These are phyloP conservation scores for Coemansia sp. DNA, from an alignment of 192 early-diverging fungal species.

Conservation along the genomic window DNA sequence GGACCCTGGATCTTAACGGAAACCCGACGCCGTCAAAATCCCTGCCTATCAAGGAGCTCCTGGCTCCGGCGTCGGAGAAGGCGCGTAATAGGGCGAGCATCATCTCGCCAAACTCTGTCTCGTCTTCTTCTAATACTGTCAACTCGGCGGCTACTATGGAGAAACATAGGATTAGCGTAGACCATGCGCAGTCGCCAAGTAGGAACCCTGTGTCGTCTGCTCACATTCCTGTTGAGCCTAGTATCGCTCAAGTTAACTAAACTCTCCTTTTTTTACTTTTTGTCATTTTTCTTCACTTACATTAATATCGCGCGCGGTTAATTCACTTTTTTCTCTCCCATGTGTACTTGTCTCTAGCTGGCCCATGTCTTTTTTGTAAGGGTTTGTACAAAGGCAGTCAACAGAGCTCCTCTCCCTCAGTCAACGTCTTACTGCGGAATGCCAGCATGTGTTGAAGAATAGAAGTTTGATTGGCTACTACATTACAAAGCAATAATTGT, in stretches of 20 bases:
- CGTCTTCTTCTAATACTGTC: conserved; percentile 25
- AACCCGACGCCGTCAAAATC: conserved; percentile 45
- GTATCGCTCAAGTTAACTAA: background rate
- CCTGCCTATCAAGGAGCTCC: conserved; percentile 54
- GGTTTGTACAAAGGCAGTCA: background rate
- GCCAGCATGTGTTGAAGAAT: background rate
- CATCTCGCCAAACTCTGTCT: conserved; percentile 23
- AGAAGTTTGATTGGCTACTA: too few species aligned
- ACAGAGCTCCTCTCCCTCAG: background rate
- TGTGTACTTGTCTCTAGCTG: too few species aligned
- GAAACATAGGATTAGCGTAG: conserved; percentile 38
- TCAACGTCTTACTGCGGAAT: background rate
- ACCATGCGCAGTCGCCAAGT: background rate
- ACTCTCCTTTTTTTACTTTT: background rate
- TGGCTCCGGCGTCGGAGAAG: conserved; percentile 53
- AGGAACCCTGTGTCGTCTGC: background rate
- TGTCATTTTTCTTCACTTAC: background rate
- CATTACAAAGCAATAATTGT: too few species aligned
- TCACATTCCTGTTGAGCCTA: background rate
- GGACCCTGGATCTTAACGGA: conserved; percentile 29
- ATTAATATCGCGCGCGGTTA: background rate
- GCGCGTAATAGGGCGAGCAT: conserved; percentile 47
- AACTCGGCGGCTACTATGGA: background rate
- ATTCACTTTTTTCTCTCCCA: background rate
- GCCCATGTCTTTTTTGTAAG: too few species aligned